Base-by-base conservation (phyloP, 257 asterid species). In the Vinca minor region DNA sequence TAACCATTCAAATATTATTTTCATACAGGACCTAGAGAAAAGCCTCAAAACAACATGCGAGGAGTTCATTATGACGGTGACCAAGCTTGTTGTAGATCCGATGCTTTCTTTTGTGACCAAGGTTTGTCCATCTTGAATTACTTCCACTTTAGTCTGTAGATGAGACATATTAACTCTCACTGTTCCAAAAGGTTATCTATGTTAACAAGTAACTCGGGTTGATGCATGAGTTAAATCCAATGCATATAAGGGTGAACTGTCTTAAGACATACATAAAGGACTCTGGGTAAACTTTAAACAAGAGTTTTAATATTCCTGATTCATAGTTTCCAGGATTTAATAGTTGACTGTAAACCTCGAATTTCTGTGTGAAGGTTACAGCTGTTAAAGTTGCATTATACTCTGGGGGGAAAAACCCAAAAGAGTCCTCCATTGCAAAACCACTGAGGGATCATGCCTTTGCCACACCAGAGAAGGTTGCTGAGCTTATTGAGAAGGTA, bases 31-130 rank as follows among this genome's bases (percentile, higher is more conserved):
- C 70, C 74, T 93, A 87, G 97, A 93, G 90, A 93, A 83, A 76
- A 93, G 79, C 85, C 97, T 93, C 64, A 93, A 93, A 79, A 76
- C 84, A 71, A 89, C 99, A 21, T 93, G 97, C 45, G 99, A 93
- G 83, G 97, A 93, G 82, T 89, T 89, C 71, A 93, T 93, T 59
- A 89, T 93, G 97, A 83, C 92, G 10, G 96, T 93, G 72, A 93
- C 99, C 64, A 93, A 93, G 85, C 87, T 84, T 64, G 91, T 87
- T 74, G 99, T 89, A 81, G 97, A 93, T 72, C 97, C 97, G 34
- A 77, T 93, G 91, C 83, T 93, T 79, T 93, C 97, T 71, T 89
- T 93, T 63, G 94, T 70, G 74, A 83, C 99, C 71, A 92, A 92
- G 98, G 97, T 89, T 78, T 53, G 82, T 53, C 55, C 31, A 38